Evolutionary conservation across 2,329 filamentous ascomycete genomes (phyloP), one percentile per base, ranked within the genome.

Genomic region (Fusarium duplospermum): DNA sequence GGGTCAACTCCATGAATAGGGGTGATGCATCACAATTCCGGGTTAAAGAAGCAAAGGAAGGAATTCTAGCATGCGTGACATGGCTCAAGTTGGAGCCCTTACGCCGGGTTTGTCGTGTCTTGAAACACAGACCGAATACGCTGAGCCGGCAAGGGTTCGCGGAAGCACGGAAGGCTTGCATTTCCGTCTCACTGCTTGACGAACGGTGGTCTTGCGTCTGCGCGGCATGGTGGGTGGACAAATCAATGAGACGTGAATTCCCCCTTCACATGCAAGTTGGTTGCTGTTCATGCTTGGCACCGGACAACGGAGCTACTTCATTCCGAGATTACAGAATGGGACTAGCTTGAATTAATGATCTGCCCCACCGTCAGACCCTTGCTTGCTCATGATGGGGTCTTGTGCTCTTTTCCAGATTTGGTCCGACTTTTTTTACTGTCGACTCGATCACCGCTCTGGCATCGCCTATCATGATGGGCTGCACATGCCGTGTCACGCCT

Each of bases 401-500:
- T 62, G 57, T 70, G 61, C 64, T 35, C 50, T 58, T 67, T 24
- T 59, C 62, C 69, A 72, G 70, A 70, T 73, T 73, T 73, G 60
- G 69, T 70, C 66, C 74, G 62, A 67, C 67, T 78, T 79, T 78
- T 79, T 62, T 68, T 65, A 64, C 56, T 33, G 52, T 47, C 54
- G 58, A 50, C 68, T 65, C 40, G 47, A 70, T 64, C 52, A 40
- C 33, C 24, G 27, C 33, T 35, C 62, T 42, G 61, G 61, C 62
- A 59, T 36, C 57, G 65, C 58, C 45, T 67, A 36, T 68, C 71
- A 75, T 70, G 57, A 89, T 89, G 87, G 82, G 78, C 70, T 89
- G 87, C 76, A 79, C 84, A 24, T 89, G 87, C 70, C 84, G 86
- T 67, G 82, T 81, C 8, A 80, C 82, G 33, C 82, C 87, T 10